Conservation (phyloP, 139 green algal species). For the Asterochloris sp. region DNA sequence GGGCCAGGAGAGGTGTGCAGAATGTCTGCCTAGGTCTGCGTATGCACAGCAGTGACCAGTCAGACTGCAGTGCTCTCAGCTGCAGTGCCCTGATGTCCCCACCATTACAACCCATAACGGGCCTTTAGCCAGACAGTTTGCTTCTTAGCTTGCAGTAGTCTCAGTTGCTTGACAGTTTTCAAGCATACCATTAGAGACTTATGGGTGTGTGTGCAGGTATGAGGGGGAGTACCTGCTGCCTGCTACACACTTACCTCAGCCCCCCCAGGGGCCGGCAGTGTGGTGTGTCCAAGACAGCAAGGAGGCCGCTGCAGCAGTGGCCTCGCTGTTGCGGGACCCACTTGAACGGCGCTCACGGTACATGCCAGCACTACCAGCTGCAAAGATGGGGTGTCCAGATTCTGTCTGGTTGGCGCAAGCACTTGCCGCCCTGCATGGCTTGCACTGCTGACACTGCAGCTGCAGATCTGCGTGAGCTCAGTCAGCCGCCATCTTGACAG, state of each 20-base stretch:
- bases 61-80: neutral
- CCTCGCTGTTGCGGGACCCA: constrained; percentile 1
- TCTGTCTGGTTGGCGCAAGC: constrained; percentile 11
- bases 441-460: neutral
- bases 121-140: neutral
- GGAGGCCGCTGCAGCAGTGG: neutral
- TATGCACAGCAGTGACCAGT: neutral
- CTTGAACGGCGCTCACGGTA: neutral
- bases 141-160: neutral
- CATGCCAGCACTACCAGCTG: constrained; percentile 2
- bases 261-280: neutral
- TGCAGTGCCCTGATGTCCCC: neutral
- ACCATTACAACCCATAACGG: neutral
- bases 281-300: neutral
- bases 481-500: neutral
- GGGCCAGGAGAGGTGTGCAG: no score
- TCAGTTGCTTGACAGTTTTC: neutral
- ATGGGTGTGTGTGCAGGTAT: constrained; percentile 2
- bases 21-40: no score
- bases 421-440: neutral
- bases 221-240: neutral
- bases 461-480: neutral
- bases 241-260: neutral
- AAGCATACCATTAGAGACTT: neutral
- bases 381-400: constrained; percentile 14